Conservation (phyloP, 1,284 basidiomycete genomes). For the Ustilago xerochloae region DNA sequence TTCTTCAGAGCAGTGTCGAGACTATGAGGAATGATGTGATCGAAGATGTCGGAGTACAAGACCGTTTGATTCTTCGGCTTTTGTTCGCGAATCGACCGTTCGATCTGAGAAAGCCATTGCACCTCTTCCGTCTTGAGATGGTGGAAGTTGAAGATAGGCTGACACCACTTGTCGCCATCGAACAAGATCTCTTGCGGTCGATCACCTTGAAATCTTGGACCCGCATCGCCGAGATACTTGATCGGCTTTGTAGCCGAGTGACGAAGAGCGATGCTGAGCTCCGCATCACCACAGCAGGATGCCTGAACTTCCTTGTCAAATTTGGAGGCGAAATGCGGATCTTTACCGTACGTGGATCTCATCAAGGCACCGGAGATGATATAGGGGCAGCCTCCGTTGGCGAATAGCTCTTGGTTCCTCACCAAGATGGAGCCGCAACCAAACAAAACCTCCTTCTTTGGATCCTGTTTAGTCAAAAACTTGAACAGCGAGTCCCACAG, state of each 20-base stretch:
- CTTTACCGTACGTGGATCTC: slow-evolving; percentile 27
- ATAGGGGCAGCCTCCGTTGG: slow-evolving; percentile 36
- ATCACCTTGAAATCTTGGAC: slow-evolving; percentile 19
- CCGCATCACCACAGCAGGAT: slow-evolving; percentile 43
- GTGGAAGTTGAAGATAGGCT: slow-evolving; percentile 31
- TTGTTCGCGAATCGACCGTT: slow-evolving; percentile 3
- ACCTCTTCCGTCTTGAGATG: slow-evolving; percentile 26
- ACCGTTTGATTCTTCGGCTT: slow-evolving; percentile 10
- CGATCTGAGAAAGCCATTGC: background rate
- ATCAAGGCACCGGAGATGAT: slow-evolving; percentile 38
- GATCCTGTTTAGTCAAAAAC: slow-evolving; percentile 17
- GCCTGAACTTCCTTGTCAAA: slow-evolving; percentile 19
- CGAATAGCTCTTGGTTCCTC: slow-evolving; percentile 24
- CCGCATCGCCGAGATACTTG: slow-evolving; percentile 10
- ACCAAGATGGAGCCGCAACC: slow-evolving; percentile 22
- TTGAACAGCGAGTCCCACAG: slow-evolving; percentile 35
- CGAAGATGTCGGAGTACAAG: slow-evolving; percentile 27
- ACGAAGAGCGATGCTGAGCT: slow-evolving; percentile 31
- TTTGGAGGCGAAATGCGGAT: slow-evolving; percentile 11
- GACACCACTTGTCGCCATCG: slow-evolving; percentile 24
- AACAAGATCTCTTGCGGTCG: slow-evolving; percentile 24
- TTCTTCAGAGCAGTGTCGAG: slow-evolving; percentile 1
- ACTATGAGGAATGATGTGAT: slow-evolving; percentile 8
- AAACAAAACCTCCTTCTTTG: slow-evolving; percentile 13
- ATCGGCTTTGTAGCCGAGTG: slow-evolving; percentile 11